Percentiles rank a stretch among this genome's conserved stretches.
phyloP scores from a whole-genome alignment of 805 yeast genomes.

The Sugiyamaella smithiae region DNA sequence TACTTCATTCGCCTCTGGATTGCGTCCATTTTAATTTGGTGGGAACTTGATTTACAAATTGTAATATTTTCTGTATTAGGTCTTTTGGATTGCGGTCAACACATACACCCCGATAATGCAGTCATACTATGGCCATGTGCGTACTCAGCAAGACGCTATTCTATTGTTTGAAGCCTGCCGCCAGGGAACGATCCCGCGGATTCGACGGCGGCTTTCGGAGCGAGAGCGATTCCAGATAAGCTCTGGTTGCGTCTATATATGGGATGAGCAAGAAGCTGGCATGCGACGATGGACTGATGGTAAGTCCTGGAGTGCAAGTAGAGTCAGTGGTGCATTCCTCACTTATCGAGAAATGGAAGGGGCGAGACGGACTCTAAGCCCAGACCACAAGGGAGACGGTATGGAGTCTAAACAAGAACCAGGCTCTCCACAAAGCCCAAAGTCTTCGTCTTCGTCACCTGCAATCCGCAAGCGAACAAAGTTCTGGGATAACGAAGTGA shows the following conservation, averaged over 20 bases:
- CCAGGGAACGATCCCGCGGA: slow-evolving; percentile 51
- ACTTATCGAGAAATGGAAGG: slow-evolving; percentile 60
- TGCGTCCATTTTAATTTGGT: too few relatives aligned
- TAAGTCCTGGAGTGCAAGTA: slow-evolving; percentile 66
- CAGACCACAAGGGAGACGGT: slow-evolving; percentile 2
- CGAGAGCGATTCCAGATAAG: slow-evolving; percentile 52
- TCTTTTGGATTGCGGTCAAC: too few relatives aligned
- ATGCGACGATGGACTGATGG: slow-evolving; percentile 83
- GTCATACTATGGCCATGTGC: slow-evolving; percentile 59
- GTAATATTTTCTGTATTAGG: too few relatives aligned
- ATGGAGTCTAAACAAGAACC: neutral
- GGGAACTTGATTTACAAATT: too few relatives aligned
- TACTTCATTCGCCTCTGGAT: too few relatives aligned
- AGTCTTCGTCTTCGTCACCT: slow-evolving; percentile 8
- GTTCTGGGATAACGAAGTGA: slow-evolving; percentile 11
- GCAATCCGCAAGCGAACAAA: slow-evolving; percentile 12
- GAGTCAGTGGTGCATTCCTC: slow-evolving; percentile 62
- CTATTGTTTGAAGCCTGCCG: slow-evolving; percentile 64
- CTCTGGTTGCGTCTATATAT: slow-evolving; percentile 61
- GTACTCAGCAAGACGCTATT: slow-evolving; percentile 60
- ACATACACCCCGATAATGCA: too few relatives aligned
- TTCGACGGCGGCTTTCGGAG: slow-evolving; percentile 55
- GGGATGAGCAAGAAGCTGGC: slow-evolving; percentile 70
- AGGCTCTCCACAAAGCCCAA: slow-evolving; percentile 4
- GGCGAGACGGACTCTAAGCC: slow-evolving; percentile 9